Base-by-base conservation (phyloP, 169 alveolate genomes). In the Babesia caballi region DNA sequence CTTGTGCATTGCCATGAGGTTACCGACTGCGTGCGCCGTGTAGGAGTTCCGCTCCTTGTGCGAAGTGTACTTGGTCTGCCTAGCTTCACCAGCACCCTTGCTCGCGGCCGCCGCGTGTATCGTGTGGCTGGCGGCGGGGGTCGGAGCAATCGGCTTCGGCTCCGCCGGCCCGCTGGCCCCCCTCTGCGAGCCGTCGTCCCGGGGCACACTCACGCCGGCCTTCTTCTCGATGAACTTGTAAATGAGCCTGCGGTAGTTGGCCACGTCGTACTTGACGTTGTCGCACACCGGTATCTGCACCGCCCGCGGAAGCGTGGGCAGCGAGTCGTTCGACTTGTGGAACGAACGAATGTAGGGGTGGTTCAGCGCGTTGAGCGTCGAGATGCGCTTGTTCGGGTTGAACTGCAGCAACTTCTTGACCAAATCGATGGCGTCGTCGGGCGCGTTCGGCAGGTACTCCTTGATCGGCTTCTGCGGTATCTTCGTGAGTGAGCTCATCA, bases 301-400 rank as follows among this genome's bases (percentile, higher is more conserved):
- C 9, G 88, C 66, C 51, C 63, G 63, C 30, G 59, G 9, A 4
- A 81, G 25, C 9, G 47, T 35, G 14, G 88, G 78, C n/a, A 81
- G 40, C 1, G 57, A 19, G 11, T 58, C 54, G 35, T 70, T 81
- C 17, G 65, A 56, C 70, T 70, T 81, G 66, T 81, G 83, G 61
- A 81, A 81, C 12, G 69, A 47, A 41, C 63, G 51, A 21, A 81
- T 38, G 59, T 81, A 81, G 21, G 88, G 88, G 66, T 81, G 88
- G 50, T 60, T 63, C 46, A 81, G 66, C 7, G 88, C 88, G 40
- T 81, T 51, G 23, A 81, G 59, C 3, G 88, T 81, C 8, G 71
- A 25, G 12, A 81, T 81, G 8, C 88, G 72, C 36, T 81, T 81
- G 50, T 70, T 71, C 32, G 88, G 88, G 66, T 81, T 81, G 60